phyloP scores from a whole-genome alignment of 352 stramenopile species.

The Phytophthora pinifolia region DNA sequence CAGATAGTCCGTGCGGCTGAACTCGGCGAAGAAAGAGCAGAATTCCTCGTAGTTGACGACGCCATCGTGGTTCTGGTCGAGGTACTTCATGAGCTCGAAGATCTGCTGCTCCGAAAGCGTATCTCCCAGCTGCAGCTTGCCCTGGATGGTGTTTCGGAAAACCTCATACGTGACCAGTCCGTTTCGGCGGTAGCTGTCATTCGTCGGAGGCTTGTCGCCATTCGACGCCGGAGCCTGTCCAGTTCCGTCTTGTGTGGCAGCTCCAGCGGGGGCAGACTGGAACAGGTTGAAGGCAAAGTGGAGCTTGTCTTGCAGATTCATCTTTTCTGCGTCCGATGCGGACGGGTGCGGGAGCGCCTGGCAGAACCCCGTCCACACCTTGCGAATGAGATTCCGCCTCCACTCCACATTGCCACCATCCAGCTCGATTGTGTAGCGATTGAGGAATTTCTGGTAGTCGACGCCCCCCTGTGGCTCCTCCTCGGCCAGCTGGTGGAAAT shows the following conservation, averaged over 20 bases:
- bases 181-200: constrained; percentile 54
- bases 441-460: constrained; percentile 77
- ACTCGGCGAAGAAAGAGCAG: constrained; percentile 82
- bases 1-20: constrained; percentile 67
- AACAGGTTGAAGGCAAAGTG: constrained; percentile 76
- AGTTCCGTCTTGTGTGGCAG: constrained; percentile 11
- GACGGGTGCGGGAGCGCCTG: constrained; percentile 46
- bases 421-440: constrained; percentile 72
- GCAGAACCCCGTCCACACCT: constrained; percentile 73
- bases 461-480: constrained; percentile 45
- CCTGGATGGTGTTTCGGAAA: constrained; percentile 73
- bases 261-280: constrained; percentile 23
- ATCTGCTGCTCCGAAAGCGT: constrained; percentile 89
- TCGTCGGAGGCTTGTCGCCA: constrained; percentile 8
- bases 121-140: constrained; percentile 49
- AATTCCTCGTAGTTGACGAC: constrained; percentile 92
- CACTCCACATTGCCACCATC: constrained; percentile 62
- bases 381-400: constrained; percentile 62
- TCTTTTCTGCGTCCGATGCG: constrained; percentile 43
- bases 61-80: constrained; percentile 90
- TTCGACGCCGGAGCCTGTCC: constrained; percentile 10
- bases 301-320: constrained; percentile 63
- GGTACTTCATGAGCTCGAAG: constrained; percentile 92
- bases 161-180: constrained; percentile 74
- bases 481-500: constrained; percentile 64